Base-by-base conservation (phyloP, 306 rosid genomes). In the Inga oerstediana region DNA sequence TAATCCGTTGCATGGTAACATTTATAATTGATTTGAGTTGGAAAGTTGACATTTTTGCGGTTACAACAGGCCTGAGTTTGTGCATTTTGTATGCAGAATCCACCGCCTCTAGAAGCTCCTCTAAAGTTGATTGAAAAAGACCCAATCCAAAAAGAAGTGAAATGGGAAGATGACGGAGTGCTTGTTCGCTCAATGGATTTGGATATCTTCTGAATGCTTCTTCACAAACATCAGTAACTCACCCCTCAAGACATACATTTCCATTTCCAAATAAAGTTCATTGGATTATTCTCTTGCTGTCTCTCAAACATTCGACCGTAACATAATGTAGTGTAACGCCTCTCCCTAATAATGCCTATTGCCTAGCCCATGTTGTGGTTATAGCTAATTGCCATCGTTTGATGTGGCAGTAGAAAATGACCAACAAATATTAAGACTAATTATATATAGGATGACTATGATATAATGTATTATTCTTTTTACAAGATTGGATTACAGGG, bases 161-260 rank as follows among this genome's bases (percentile, higher is more conserved):
- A 65, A 3, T 94, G 99, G 98, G 99, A 96, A 85, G 97, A 90
- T 65, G 91, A 94, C 78, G 99, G 98, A 20, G 97, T 96, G 61
- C 97, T 92, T 77, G 82, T 24, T 82, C 83, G 46, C 79, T 32
- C 91, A 19, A 74, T 86, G 45, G 98, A 96, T 85, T 15, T 92
- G 90, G 93, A 90, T 22, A 68, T 91, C 52, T 96, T 96, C 89
- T 96, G 72, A 91, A 89, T 58, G 91, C 54, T 82, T 77, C 16
- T 82, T 77, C 22, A n/a, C 67, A 81, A 37, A 9, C 58, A 79
- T 44, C 17, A n/a, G 58, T 68, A 48, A 61, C 67, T 73, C 69
- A 2, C 27, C 13, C 6, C 35, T 22, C 5, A 19, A 19, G 20
- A 24, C 22, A 75, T 27, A 27, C 30, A 27, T 56, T 73, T 73